Evolutionary conservation across 1,284 basidiomycete genomes (phyloP), one percentile per base, ranked within the genome.

Genomic region (Rhodotorula sp.): DNA sequence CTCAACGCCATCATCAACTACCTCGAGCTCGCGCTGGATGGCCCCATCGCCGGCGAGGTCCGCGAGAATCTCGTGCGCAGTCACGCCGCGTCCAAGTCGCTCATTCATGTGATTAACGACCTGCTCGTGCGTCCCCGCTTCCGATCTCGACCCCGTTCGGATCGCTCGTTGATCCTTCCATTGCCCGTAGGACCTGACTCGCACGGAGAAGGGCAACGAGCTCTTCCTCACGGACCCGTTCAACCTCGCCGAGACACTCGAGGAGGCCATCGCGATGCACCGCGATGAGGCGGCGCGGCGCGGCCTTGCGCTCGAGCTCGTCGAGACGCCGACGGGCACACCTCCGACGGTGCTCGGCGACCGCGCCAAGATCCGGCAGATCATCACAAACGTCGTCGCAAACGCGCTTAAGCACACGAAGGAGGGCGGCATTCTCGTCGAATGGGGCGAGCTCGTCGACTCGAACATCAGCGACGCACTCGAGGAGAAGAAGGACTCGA

Each of bases 331-430:
- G 5, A 64, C 70, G 1, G 77, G 78, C 8, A 78, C 76, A 3
- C 80, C 78, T 22, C 56, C 67, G n/a, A 76, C 67, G 0, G 54
- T 80, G 1, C 62, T 79, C 12, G 82, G 82, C 44, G 82, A 83
- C 72, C 79, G 79, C 48, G 80, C 79, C 48, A 92, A 93, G 82
- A 89, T 94, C 70, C 85, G 87, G 69, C 91, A 91, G 1, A 88
- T 93, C 39, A 86, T 96, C 1, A 89, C 91, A 57, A 94, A 94
- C 80, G 82, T 94, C 54, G 90, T 90, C 22, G 91, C 89, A 2
- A 94, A 96, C 79, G 88, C 91, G 39, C 90, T 93, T 76, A 91
- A 92, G 84, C 91, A 90, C 80, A 94, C 92, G 13, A 78, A 82
- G 0, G 74, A 84, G 37, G 92, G 91, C 9, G 74, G 76, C 27